Evolutionary conservation across 2,329 filamentous ascomycete species (phyloP).

Genomic region (Pseudocercospora cruenta): DNA sequence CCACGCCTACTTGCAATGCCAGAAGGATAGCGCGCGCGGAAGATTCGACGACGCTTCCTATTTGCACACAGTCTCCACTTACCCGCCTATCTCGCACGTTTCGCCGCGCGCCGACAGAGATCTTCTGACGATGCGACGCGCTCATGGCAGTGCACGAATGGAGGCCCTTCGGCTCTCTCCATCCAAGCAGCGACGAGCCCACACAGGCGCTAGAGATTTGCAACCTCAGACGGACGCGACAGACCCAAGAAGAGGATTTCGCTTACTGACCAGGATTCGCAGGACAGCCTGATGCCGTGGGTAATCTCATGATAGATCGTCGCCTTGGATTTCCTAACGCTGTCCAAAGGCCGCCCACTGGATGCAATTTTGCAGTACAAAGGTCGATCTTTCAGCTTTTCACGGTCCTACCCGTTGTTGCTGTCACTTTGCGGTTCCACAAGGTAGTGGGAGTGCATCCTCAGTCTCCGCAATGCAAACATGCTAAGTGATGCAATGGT

Average conservation of each 20-base stretch:
- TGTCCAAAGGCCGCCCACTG: not conserved
- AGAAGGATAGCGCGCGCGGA: conserved; percentile 5
- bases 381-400: not conserved
- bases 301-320: not conserved
- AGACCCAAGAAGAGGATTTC: not conserved
- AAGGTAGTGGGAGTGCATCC: not conserved
- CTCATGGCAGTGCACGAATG: not conserved
- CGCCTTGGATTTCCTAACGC: not conserved
- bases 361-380: not conserved
- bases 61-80: not conserved
- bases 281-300: conserved; percentile 2
- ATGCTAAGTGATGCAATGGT: conserved; percentile 2
- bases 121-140: not conserved
- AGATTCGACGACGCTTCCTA: not conserved
- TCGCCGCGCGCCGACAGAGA: not conserved
- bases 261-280: not conserved
- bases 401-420: not conserved
- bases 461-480: not conserved
- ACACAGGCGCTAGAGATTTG: not conserved
- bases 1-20: conserved; percentile 1
- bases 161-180: not conserved
- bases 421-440: not conserved
- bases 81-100: not conserved
- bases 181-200: conserved; percentile 1
- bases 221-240: not conserved